Evolutionary conservation across 2,329 filamentous ascomycete genomes (phyloP).

Genomic region (Pseudogymnoascus pannorum): DNA sequence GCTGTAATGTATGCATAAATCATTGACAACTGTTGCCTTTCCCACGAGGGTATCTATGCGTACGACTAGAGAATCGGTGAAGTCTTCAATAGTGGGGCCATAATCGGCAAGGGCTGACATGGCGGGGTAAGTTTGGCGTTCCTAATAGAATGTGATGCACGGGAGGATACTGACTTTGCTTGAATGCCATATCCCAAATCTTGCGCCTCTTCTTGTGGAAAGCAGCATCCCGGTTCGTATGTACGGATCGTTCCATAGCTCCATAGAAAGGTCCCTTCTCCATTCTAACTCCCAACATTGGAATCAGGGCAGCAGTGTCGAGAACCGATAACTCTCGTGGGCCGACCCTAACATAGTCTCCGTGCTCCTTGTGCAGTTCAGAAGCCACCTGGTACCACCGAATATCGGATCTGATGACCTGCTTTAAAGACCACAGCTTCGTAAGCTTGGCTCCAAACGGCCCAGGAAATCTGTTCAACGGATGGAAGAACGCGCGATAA

Average conservation of each 20-base stretch:
- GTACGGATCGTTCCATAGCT: slow-evolving; percentile 12
- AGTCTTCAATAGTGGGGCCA: slow-evolving; percentile 18
- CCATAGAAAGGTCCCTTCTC: slow-evolving; percentile 23
- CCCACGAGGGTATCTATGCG: slow-evolving; percentile 15
- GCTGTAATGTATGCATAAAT: slow-evolving; percentile 21
- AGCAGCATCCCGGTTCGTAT: slow-evolving; percentile 16
- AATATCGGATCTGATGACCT: slow-evolving; percentile 11
- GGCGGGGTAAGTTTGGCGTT: background rate
- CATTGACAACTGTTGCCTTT: slow-evolving; percentile 17
- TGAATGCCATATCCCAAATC: slow-evolving; percentile 2
- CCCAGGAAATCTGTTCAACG: slow-evolving; percentile 22
- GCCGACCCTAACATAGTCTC: slow-evolving; percentile 21
- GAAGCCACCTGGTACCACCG: slow-evolving; percentile 15
- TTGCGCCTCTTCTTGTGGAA: slow-evolving; percentile 19
- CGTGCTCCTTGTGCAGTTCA: slow-evolving; percentile 18
- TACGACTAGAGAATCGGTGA: slow-evolving; percentile 16
- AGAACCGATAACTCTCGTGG: slow-evolving; percentile 18
- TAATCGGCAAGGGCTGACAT: slow-evolving; percentile 18
- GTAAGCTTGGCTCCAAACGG: slow-evolving; percentile 19
- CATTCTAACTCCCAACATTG: slow-evolving; percentile 16
- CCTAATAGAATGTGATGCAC: background rate
- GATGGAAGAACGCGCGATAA: slow-evolving; percentile 22
- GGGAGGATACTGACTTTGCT: background rate
- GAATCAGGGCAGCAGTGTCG: slow-evolving; percentile 17
- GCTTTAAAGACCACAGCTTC: slow-evolving; percentile 18